A percentile compares a stretch with the other conserved stretches of the same genome.
Conservation (phyloP, 495 filamentous ascomycete species). For the Talaromyces borbonicus region DNA sequence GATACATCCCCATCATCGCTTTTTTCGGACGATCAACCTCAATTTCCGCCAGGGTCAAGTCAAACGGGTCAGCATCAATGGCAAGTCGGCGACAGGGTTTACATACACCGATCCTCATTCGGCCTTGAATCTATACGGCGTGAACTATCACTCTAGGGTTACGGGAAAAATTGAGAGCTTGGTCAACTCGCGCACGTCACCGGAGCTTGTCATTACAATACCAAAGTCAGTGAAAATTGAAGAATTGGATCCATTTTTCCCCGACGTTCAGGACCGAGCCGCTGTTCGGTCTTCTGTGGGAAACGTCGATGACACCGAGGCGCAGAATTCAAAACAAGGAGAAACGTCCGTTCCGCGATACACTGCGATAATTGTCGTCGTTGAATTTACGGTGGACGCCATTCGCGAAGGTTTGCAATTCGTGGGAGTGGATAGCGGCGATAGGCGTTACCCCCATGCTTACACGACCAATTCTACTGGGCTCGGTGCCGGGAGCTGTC, state of each 20-base stretch:
- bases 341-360: conserved; percentile 40
- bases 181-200: conserved; percentile 46
- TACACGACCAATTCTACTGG: conserved; percentile 75
- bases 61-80: conserved; percentile 60
- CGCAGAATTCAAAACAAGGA: conserved; percentile 20
- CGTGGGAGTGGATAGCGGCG: conserved; percentile 69
- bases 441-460: conserved; percentile 76
- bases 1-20: conserved; percentile 56
- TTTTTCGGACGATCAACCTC: conserved; percentile 60
- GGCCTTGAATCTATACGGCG: conserved; percentile 52
- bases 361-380: conserved; percentile 46
- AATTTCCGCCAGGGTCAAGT: conserved; percentile 82
- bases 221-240: conserved; percentile 60
- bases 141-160: conserved; percentile 71
- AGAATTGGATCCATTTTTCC: conserved; percentile 47
- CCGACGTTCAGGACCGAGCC: conserved; percentile 41
- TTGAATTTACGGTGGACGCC: conserved; percentile 65
- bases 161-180: conserved; percentile 53
- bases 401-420: conserved; percentile 85
- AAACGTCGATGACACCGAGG: conserved; percentile 29
- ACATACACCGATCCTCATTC: conserved; percentile 68
- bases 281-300: conserved; percentile 25
- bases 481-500: conserved; percentile 67
- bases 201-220: conserved; percentile 51
- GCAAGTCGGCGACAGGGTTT: conserved; percentile 43